Evolutionary conservation across 1,284 basidiomycete species (phyloP).

Genomic region (Naganishia sp.): DNA sequence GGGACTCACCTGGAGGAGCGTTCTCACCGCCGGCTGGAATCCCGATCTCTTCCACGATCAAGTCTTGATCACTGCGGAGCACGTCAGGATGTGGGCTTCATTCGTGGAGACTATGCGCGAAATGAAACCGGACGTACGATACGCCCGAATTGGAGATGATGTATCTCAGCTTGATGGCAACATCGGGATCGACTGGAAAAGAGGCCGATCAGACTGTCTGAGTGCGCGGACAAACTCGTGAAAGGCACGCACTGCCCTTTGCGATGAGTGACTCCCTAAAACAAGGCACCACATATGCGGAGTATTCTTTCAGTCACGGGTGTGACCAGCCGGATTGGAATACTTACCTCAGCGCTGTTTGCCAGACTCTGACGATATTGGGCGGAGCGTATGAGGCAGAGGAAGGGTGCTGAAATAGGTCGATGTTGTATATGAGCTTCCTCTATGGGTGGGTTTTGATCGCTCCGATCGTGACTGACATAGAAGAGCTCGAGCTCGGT

Average conservation of each 20-base stretch:
- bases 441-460: no score
- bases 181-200: slow-evolving; percentile 29
- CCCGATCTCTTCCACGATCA: slow-evolving; percentile 45
- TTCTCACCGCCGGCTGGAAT: slow-evolving; percentile 40
- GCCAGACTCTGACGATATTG: slow-evolving; percentile 29
- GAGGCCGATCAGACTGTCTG: background rate
- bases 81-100: no score
- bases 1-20: slow-evolving; percentile 40
- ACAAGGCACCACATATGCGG: background rate
- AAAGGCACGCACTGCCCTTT: slow-evolving; percentile 7
- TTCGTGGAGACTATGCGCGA: background rate
- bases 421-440: background rate
- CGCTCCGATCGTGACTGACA: slow-evolving; percentile 33
- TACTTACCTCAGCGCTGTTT: slow-evolving; percentile 25
- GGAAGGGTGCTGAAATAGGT: slow-evolving; percentile 15
- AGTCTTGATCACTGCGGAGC: slow-evolving; percentile 37
- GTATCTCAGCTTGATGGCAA: slow-evolving; percentile 27
- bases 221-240: background rate
- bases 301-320: no score
- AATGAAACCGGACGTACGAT: slow-evolving; percentile 39
- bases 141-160: slow-evolving; percentile 37
- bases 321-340: no score
- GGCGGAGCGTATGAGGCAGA: slow-evolving; percentile 10
- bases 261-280: slow-evolving; percentile 18
- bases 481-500: slow-evolving; percentile 45